A percentile compares a stretch with the other conserved stretches of the same genome.
phyloP scores from a whole-genome alignment of 306 rosid species.

The Spatholobus suberectus region DNA sequence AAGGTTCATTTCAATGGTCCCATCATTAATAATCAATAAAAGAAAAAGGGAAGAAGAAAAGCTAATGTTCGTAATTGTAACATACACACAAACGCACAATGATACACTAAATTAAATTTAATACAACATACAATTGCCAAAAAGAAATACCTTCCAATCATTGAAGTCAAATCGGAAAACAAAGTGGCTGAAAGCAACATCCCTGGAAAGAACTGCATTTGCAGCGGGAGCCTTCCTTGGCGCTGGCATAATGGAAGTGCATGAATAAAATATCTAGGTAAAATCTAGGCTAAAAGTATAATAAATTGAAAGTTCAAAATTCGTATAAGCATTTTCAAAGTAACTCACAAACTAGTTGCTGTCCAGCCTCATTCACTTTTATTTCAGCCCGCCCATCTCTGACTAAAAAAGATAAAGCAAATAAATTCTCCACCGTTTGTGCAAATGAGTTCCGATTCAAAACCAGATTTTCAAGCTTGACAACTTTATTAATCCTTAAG shows the following conservation, averaged over 20 bases:
- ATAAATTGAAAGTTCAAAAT: background rate
- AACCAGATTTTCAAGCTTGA: conserved; percentile 54
- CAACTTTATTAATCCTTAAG: conserved; percentile 50
- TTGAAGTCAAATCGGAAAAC: conserved; percentile 58
- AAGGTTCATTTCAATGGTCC: background rate
- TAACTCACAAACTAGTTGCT: conserved; percentile 57
- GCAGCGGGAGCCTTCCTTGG: conserved; percentile 67
- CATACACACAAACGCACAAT: background rate
- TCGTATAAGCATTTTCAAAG: conserved; percentile 23
- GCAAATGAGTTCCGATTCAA: conserved; percentile 64
- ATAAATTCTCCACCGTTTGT: conserved; percentile 61
- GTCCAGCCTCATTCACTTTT: conserved; percentile 48
- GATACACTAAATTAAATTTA: background rate
- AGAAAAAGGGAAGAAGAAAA: background rate
- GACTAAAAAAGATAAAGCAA: conserved; percentile 60
- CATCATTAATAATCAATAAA: background rate
- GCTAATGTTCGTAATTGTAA: background rate
- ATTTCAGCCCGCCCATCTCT: conserved; percentile 64
- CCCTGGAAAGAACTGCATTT: conserved; percentile 39
- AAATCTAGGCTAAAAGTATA: background rate
- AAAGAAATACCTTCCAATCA: conserved; percentile 60
- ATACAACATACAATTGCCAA: background rate
- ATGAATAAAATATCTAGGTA: background rate
- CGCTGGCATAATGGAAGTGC: conserved; percentile 39
- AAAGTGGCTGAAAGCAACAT: conserved; percentile 54